These are phyloP conservation scores for Phlegmacium glaucopus DNA, from an alignment of 768 basidiomycete species.

Conservation along the genomic window DNA sequence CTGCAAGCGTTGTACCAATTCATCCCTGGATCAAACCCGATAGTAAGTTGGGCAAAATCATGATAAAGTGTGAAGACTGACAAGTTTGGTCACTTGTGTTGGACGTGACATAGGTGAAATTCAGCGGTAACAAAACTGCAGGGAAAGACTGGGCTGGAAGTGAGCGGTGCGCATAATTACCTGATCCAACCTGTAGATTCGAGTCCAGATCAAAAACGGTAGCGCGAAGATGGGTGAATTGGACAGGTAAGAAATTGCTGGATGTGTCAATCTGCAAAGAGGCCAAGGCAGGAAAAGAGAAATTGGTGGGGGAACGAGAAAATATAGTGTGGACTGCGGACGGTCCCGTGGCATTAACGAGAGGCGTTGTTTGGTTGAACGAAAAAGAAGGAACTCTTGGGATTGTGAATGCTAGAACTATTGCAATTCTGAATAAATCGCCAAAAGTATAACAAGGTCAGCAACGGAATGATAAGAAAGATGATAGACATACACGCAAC, in stretches of 20 bases:
- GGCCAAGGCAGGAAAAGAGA: conserved; percentile 79
- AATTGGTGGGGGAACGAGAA: conserved; percentile 80
- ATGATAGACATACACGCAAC: conserved; percentile 42
- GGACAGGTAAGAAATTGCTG: conserved; percentile 73
- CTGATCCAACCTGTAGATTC: conserved; percentile 59
- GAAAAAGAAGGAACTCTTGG: conserved; percentile 77
- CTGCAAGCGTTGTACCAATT: conserved; percentile 79
- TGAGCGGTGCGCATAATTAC: conserved; percentile 54
- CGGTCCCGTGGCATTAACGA: conserved; percentile 52
- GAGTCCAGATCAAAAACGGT: conserved; percentile 70
- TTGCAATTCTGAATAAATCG: conserved; percentile 44
- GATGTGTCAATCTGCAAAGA: conserved; percentile 75
- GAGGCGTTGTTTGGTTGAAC: conserved; percentile 56
- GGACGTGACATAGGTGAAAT: conserved; percentile 77
- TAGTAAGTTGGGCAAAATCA: conserved; percentile 1
- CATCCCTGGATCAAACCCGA: conserved; percentile 41
- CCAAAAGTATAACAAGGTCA: conserved; percentile 1
- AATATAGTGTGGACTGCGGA: conserved; percentile 66
- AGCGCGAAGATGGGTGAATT: conserved; percentile 65
- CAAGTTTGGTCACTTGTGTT: conserved; percentile 86
- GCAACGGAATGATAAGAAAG: not conserved
- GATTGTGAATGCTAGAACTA: conserved; percentile 75
- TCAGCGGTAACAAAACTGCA: conserved; percentile 69
- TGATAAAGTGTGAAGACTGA: conserved; percentile 30
- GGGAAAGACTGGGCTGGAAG: conserved; percentile 67